Conservation (phyloP, 192 early-diverging fungal species). For the Gonapodya sp. region DNA sequence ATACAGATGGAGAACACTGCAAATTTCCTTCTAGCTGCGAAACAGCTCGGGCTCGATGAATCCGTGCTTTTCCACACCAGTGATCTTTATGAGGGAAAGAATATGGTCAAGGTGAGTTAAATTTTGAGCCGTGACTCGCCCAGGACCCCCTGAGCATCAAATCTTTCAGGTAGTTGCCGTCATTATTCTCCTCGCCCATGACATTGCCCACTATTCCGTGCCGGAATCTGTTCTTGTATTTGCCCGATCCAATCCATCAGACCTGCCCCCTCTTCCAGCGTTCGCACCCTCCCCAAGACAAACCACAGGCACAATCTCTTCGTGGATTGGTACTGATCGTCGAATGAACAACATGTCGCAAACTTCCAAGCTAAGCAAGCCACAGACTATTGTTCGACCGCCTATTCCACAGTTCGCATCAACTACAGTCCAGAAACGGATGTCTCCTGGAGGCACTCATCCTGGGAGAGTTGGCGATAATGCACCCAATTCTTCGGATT, state of each 20-base stretch:
- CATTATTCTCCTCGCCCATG: neutral
- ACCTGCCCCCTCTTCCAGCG: conserved; percentile 62
- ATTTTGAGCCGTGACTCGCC: neutral
- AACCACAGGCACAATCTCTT: neutral
- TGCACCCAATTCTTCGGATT: too few relatives aligned
- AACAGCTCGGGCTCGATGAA: conserved; percentile 58
- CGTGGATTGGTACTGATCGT: neutral
- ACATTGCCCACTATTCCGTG: neutral
- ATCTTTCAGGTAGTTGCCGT: conserved; percentile 2
- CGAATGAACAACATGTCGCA: neutral
- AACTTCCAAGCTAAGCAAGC: neutral
- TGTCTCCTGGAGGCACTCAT: too few relatives aligned
- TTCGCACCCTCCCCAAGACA: conserved; percentile 19
- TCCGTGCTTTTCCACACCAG: conserved; percentile 70
- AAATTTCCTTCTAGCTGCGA: conserved; percentile 63
- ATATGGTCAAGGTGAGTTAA: conserved; percentile 48
- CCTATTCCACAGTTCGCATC: neutral
- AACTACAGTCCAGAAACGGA: too few relatives aligned
- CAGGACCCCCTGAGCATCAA: neutral
- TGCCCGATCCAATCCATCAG: conserved; percentile 39
- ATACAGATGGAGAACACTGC: conserved; percentile 75
- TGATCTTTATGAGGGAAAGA: conserved; percentile 71
- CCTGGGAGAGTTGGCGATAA: too few relatives aligned
- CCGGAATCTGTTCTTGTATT: neutral
- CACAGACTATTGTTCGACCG: neutral